These are phyloP conservation scores for Hordeum marinum DNA, from an alignment of 176 grass and related monocot species.

Conservation along the genomic window DNA sequence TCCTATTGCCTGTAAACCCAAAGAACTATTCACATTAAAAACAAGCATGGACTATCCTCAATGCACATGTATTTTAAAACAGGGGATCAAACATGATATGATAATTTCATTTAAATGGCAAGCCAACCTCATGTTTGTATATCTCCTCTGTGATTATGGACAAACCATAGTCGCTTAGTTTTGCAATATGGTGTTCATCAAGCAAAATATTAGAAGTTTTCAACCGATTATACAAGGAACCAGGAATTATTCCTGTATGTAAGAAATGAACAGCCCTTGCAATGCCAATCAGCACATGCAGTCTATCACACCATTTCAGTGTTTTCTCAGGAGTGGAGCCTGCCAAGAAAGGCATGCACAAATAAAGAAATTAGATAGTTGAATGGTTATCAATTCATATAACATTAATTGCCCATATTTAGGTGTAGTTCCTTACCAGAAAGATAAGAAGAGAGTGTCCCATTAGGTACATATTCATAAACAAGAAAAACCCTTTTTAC, in stretches of 20 bases:
- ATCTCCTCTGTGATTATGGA: conserved; percentile 92
- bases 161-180: conserved; percentile 92
- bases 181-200: conserved; percentile 73
- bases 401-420: not conserved
- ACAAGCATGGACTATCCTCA: not conserved
- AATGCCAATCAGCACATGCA: conserved; percentile 73
- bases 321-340: conserved; percentile 62
- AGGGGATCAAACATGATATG: not conserved
- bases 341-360: conserved; percentile 31
- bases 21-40: conserved; percentile 14
- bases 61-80: not conserved
- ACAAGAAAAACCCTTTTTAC: conserved; percentile 89
- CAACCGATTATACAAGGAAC: conserved; percentile 84
- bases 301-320: conserved; percentile 71
- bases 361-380: conserved; percentile 15
- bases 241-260: conserved; percentile 96
- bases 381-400: not conserved
- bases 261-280: conserved; percentile 96
- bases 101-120: conserved; percentile 8
- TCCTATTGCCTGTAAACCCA: conserved; percentile 45
- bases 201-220: conserved; percentile 74
- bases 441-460: conserved; percentile 61
- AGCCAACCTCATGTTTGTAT: conserved; percentile 74
- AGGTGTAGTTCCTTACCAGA: conserved; percentile 51
- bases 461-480: conserved; percentile 74